Evolutionary conservation across 257 asterid species (phyloP), one percentile per base, ranked within the genome.

Genomic region (Apocynum venetum): DNA sequence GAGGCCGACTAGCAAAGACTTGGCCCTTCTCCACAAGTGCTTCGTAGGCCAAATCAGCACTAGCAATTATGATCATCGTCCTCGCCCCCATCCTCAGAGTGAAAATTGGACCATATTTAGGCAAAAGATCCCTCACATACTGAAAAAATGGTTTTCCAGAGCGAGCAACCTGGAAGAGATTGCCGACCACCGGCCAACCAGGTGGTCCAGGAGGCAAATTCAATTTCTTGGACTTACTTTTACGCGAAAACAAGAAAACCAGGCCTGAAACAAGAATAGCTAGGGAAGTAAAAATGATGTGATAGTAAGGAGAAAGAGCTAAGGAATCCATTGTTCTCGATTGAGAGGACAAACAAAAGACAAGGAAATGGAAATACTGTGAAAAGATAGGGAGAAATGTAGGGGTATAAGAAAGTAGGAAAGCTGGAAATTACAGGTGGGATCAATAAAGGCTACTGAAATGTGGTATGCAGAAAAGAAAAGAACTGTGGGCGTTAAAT

Each of bases 161-260:
- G 1, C 85, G 84, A 2, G 97, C 98, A 2, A 92, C 93, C 79
- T 95, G 98, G 80, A 95, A 91, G 35, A 95, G 96, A 76, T 92
- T 95, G 0, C 98, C 98, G 41, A 92, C 96, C 0, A 95, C 79
- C 48, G 98, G 98, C 82, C 88, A 86, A 1, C 98, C 98, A 3
- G 97, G 95, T 0, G 98, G 98, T 1, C 98, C 98, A 3, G 98
- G 97, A 49, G 98, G 99, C 5, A 93, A 88, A 19, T 87, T 89
- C 49, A 83, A 87, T 61, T 83, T 87, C 66, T 84, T 91, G 49
- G 87, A 80, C 78, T 82, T 82, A 6, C 90, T 49, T 52, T 88
- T 89, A n/a, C 78, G 80, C 10, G 91, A 60, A 4, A 87, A 17
- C n/a, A 84, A 12, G 85, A 91, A 85, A 72, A 94, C 74, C n/a